Evolutionary conservation across 768 basidiomycete genomes (phyloP).

Genomic region (Amylocystis lapponica): DNA sequence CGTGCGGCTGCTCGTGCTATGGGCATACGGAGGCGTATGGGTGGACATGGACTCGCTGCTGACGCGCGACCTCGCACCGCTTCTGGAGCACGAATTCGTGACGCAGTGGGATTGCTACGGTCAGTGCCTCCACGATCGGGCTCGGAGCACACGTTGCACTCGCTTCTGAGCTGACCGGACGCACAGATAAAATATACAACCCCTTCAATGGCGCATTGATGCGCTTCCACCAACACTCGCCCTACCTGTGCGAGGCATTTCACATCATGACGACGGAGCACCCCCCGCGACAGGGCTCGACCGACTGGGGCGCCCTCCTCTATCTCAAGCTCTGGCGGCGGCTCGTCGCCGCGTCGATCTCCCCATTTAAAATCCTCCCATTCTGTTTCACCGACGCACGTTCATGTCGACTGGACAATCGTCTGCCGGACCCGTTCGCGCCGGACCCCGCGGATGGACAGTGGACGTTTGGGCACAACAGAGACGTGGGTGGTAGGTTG

Average conservation of each 20-base stretch:
- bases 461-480: conserved; percentile 64
- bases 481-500: conserved; percentile 57
- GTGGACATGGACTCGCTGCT: conserved; percentile 96
- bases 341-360: conserved; percentile 62
- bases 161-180: conserved; percentile 12
- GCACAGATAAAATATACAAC: conserved; percentile 64
- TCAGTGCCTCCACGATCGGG: too few species aligned
- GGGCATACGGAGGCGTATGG: conserved; percentile 93
- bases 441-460: conserved; percentile 38
- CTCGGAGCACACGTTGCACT: conserved; percentile 21
- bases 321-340: conserved; percentile 91
- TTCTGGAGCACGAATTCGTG: conserved; percentile 93
- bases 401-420: conserved; percentile 87
- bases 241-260: conserved; percentile 96
- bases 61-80: conserved; percentile 79
- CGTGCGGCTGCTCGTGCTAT: conserved; percentile 80
- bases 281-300: conserved; percentile 69
- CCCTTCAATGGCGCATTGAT: conserved; percentile 92
- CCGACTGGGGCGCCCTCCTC: conserved; percentile 91
- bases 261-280: conserved; percentile 77
- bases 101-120: conserved; percentile 99
- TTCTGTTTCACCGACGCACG: conserved; percentile 94
- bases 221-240: conserved; percentile 87
- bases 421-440: conserved; percentile 87
- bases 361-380: conserved; percentile 88